Conservation (phyloP, 108 stramenopile genomes). For the Nitzschia putrida region DNA sequence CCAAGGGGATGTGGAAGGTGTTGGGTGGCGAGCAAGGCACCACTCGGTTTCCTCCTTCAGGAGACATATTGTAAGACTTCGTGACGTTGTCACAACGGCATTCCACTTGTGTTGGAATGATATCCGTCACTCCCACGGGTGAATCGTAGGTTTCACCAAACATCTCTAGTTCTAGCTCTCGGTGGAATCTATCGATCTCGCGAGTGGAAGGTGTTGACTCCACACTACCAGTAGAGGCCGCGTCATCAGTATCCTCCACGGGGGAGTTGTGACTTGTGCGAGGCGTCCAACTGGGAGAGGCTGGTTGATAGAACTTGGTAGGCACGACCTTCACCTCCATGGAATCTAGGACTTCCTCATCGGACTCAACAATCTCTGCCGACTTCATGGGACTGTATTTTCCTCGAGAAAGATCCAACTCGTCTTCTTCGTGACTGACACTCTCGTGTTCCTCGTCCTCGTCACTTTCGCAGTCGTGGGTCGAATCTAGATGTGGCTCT, state of each 20-base stretch:
- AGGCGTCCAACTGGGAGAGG: background rate
- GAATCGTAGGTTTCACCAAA: slow-evolving; percentile 22
- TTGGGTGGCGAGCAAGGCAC: too few species aligned
- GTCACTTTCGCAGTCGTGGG: background rate
- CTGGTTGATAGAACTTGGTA: background rate
- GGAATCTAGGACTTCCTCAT: slow-evolving; percentile 5
- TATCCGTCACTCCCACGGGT: background rate
- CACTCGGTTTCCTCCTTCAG: too few species aligned
- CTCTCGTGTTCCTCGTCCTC: background rate
- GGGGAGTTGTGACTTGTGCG: too few species aligned
- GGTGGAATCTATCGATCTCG: slow-evolving; percentile 36
- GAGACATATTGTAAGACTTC: too few species aligned
- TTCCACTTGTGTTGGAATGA: too few species aligned
- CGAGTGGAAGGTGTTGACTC: too few species aligned
- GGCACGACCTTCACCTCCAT: slow-evolving; percentile 11
- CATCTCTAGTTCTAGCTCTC: slow-evolving; percentile 35
- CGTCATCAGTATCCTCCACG: too few species aligned
- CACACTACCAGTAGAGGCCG: too few species aligned
- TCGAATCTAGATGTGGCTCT: background rate
- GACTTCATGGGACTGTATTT: background rate
- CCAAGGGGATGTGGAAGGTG: too few species aligned
- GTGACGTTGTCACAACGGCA: too few species aligned
- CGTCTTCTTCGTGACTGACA: background rate
- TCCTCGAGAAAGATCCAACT: background rate
- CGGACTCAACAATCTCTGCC: slow-evolving; percentile 17